Conservation (phyloP, 257 asterid genomes). For the Asclepias syriaca region DNA sequence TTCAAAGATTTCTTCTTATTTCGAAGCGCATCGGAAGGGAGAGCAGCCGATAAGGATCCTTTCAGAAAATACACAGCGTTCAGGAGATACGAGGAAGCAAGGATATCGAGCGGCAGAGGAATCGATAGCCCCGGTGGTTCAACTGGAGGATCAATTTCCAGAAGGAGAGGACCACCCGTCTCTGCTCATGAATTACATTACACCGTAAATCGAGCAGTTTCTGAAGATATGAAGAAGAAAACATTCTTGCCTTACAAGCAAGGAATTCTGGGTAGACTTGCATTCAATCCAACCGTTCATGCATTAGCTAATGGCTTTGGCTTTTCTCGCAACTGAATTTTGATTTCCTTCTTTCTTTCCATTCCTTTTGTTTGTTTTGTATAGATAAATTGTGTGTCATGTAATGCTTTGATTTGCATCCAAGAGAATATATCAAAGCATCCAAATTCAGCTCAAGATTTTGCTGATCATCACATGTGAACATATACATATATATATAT, state of each 20-base stretch:
- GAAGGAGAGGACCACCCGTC: slow-evolving; percentile 30
- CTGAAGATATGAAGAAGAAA: slow-evolving; percentile 64
- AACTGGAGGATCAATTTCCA: slow-evolving; percentile 26
- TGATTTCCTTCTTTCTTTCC: neutral
- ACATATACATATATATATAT: neutral
- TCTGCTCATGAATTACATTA: slow-evolving; percentile 82
- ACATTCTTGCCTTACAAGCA: slow-evolving; percentile 77
- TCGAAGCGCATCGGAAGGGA: slow-evolving; percentile 51
- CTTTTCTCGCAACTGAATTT: slow-evolving; percentile 39
- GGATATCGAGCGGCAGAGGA: neutral
- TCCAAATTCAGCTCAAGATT: neutral
- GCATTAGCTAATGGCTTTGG: slow-evolving; percentile 73
- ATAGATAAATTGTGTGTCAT: too few species aligned
- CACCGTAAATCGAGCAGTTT: slow-evolving; percentile 61
- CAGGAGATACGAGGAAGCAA: slow-evolving; percentile 22
- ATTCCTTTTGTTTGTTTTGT: slow-evolving; percentile 2
- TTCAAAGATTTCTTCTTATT: slow-evolving; percentile 42
- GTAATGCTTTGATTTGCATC: slow-evolving; percentile 5
- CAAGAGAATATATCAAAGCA: neutral
- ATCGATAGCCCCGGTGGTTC: slow-evolving; percentile 9
- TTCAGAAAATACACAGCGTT: slow-evolving; percentile 30
- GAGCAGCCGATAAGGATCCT: slow-evolving; percentile 39
- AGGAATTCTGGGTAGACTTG: slow-evolving; percentile 61
- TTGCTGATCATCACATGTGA: neutral
- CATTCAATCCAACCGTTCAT: slow-evolving; percentile 54